Evolutionary conservation across 352 stramenopile species (phyloP), one percentile per base, ranked within the genome.

Genomic region (Globisporangium camurandrum): DNA sequence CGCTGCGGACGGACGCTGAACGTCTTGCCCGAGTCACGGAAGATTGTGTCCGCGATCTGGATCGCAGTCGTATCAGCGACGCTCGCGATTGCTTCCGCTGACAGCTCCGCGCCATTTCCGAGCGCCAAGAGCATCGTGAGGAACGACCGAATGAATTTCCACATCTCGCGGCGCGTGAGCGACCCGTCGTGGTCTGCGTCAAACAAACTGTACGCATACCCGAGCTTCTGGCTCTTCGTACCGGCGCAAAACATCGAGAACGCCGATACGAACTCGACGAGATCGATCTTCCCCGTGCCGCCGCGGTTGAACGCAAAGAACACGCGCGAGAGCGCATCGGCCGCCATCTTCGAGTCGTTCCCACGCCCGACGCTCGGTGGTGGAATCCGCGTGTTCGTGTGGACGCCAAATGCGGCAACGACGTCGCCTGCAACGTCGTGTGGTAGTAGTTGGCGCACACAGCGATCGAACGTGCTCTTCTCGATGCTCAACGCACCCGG

Each of bases 221-320:
- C 85, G 1, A 98, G 75, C 50, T 98, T 98, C 34, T 93, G 87
- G 48, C 89, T 98, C 61, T 98, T 98, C 24, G 93, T 97, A 3
- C 94, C 95, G 3, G 79, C 88, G 45, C 82, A 97, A 23, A 98
- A 85, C 6, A 98, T 77, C 4, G 85, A 93, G 42, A 98, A 87
- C 17, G 91, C 93, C 27, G 88, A 95, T 49, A 97, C 86, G 23
- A 98, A 93, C 58, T 98, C 86, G 11, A 88, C 57, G 31, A 88
- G 50, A 47, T 94, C 83, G 37, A 94, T 89, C 49, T 88, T 88
- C 12, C 83, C 83, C 0, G 80, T 94, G 2, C 83, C 83, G 4
- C 76, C 74, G 26, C 83, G 80, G 37, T 94, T 94, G 56, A 91
- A 94, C 1, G 83, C 83, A 46, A 94, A 94, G 54, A 92, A 94